phyloP scores from a whole-genome alignment of 345 rosid species.

The Bruguiera gymnorhiza region DNA sequence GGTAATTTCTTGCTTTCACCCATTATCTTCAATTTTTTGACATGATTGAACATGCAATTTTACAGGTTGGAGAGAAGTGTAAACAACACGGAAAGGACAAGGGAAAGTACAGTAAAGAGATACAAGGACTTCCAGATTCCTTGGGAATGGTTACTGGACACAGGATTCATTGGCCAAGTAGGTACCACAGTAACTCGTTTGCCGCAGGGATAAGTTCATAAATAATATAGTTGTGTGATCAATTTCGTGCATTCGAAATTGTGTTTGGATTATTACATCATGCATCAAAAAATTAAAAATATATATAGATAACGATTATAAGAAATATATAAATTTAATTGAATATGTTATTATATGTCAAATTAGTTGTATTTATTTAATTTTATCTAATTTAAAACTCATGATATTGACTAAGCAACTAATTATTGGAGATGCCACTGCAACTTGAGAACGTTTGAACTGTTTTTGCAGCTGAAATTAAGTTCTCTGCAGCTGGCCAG shows the following conservation, averaged over 20 bases:
- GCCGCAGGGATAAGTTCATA: neutral
- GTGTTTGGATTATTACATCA: too few species aligned
- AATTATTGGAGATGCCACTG: neutral
- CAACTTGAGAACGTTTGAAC: neutral
- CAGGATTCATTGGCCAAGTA: slow-evolving; percentile 83
- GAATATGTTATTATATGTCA: too few species aligned
- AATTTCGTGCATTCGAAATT: too few species aligned
- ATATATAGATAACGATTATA: too few species aligned
- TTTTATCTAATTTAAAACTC: neutral
- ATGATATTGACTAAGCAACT: slow-evolving; percentile 7
- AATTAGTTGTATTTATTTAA: too few species aligned
- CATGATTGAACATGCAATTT: slow-evolving; percentile 20
- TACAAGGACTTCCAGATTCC: slow-evolving; percentile 82
- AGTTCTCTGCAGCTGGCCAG: slow-evolving; percentile 66
- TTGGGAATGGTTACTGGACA: slow-evolving; percentile 84
- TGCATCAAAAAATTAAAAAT: too few species aligned
- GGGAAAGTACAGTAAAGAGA: slow-evolving; percentile 61
- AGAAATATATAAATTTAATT: too few species aligned
- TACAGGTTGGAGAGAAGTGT: slow-evolving; percentile 77
- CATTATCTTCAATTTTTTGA: slow-evolving; percentile 12
- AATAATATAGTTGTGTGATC: too few species aligned
- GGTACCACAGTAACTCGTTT: slow-evolving; percentile 25
- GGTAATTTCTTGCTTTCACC: slow-evolving; percentile 14
- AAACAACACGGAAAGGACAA: slow-evolving; percentile 46
- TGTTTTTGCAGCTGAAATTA: slow-evolving; percentile 59